Base-by-base conservation (phyloP, 495 filamentous ascomycete species). In the Bacidia gigantensis region DNA sequence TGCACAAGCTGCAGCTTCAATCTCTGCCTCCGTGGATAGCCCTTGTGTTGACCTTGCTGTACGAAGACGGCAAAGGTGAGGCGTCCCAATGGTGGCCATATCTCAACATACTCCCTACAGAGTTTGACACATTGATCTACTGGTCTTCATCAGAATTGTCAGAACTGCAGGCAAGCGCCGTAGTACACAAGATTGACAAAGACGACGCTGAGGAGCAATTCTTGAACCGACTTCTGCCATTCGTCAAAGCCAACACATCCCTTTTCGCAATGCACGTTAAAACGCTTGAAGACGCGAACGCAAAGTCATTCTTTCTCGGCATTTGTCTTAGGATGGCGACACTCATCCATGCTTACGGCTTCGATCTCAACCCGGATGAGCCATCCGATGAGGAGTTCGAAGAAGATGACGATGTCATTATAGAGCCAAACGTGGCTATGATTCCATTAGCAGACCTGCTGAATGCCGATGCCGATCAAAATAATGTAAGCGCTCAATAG, bases 341-440 rank as follows among this genome's bases (percentile, higher is more conserved):
- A 12, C 74, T 83, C 14, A 92, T 95, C 41, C 95, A 96, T 89
- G 83, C 87, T 3, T 96, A 96, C 63, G 89, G 87, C 1, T 97
- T 97, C 59, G 90, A 95, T 55, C 73, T 97, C 26, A 79, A 80
- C 56, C 69, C 70, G 38, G 35, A 43, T 14, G 68, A 72, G 5
- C 49, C 49, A 3, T 46, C 54, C 1, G 67, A 75, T 0, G 71
- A 77, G 10, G 67, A 74, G 2, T 76, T 77, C 3, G 67, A 70
- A 22, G 71, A 66, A 11, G 72, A 70, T 23, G 79, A 83, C 20
- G 76, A 81, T 52, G 82, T 83, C 17, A 79, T 84, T 52, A 83
- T 83, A 23, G 81, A 81, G 10, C 42, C 74, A 26, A 67, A 75
- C 50, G 86, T 94, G 64, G 87, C 84, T 42, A 90, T 97, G 87